A percentile compares a stretch with the other conserved stretches of the same genome.
These are phyloP conservation scores for Aspergillus leporis DNA, from an alignment of 495 filamentous ascomycete genomes.

Conservation along the genomic window DNA sequence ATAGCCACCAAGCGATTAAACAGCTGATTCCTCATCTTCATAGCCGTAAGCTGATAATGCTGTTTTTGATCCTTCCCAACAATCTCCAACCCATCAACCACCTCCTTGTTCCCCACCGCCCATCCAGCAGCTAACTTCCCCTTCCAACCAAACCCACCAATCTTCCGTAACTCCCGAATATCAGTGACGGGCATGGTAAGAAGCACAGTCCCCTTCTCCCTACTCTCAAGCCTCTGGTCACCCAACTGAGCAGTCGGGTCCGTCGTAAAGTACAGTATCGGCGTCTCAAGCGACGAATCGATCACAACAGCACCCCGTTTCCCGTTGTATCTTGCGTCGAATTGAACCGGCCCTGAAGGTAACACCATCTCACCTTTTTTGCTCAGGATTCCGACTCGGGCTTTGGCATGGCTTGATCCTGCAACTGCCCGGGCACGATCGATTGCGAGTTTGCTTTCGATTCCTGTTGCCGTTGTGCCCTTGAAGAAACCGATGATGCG, in stretches of 20 bases:
- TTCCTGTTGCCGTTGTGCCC: constrained; percentile 62
- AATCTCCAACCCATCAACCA: constrained; percentile 77
- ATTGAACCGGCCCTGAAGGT: constrained; percentile 68
- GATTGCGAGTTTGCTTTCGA: constrained; percentile 68
- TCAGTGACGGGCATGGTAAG: constrained; percentile 58
- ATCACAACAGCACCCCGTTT: constrained; percentile 73
- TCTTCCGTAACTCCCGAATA: constrained; percentile 72
- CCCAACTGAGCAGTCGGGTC: constrained; percentile 39
- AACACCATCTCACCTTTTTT: constrained; percentile 36
- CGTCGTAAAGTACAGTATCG: constrained; percentile 47
- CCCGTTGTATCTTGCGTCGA: constrained; percentile 70
- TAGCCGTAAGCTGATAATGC: constrained; percentile 65
- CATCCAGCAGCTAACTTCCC: constrained; percentile 82
- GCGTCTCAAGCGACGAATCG: constrained; percentile 52
- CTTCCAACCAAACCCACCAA: constrained; percentile 88
- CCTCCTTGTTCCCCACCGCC: constrained; percentile 68
- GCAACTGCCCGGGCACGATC: constrained; percentile 66
- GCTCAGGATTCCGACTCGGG: constrained; percentile 70
- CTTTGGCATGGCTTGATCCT: constrained; percentile 66
- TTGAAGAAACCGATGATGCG: constrained; percentile 68
- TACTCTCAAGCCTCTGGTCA: constrained; percentile 43
- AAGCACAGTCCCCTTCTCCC: constrained; percentile 35
- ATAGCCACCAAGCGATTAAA: constrained; percentile 85
- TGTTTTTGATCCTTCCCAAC: constrained; percentile 51
- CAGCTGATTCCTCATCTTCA: constrained; percentile 74